A percentile compares a stretch with the other conserved stretches of the same genome.
phyloP scores from a whole-genome alignment of 2,329 filamentous ascomycete species.

The Fusarium mundagurra region DNA sequence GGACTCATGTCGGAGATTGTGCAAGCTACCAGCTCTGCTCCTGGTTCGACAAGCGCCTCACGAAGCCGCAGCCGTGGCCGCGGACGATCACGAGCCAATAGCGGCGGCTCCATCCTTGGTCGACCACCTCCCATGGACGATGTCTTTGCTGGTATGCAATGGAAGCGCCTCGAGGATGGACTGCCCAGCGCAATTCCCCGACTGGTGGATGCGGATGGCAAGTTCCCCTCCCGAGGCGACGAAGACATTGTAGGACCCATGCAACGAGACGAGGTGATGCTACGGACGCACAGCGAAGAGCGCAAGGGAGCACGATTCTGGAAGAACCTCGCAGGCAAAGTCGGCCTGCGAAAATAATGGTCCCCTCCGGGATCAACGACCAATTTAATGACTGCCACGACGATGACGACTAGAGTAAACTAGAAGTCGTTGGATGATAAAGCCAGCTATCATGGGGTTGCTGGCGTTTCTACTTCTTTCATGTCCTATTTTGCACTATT shows the following conservation, averaged over 20 bases:
- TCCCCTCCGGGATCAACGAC: constrained; percentile 14
- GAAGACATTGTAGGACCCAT: constrained; percentile 95
- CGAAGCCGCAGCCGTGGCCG: constrained; percentile 54
- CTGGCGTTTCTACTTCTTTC: constrained; percentile 30
- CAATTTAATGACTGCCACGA: constrained; percentile 38
- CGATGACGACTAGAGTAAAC: constrained; percentile 38
- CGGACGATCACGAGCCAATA: constrained; percentile 50
- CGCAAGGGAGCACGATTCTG: constrained; percentile 58
- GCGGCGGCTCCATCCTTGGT: constrained; percentile 54
- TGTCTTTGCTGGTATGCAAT: constrained; percentile 55
- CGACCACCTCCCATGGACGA: constrained; percentile 50
- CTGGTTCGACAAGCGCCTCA: constrained; percentile 42
- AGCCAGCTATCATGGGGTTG: constrained; percentile 34
- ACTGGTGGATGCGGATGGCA: constrained; percentile 77
- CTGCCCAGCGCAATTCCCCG: constrained; percentile 73
- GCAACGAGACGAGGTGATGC: constrained; percentile 70
- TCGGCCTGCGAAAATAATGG: constrained; percentile 48
- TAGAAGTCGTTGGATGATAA: constrained; percentile 29
- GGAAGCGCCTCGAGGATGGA: constrained; percentile 61
- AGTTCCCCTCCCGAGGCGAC: constrained; percentile 89
- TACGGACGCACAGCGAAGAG: constrained; percentile 56
- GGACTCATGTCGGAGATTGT: constrained; percentile 66
- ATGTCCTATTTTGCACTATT: constrained; percentile 23
- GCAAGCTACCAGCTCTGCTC: constrained; percentile 46
- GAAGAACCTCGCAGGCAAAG: constrained; percentile 59